Percentiles rank a stretch among this genome's conserved stretches.
Conservation (phyloP, 2,329 filamentous ascomycete genomes). For the Pseudonectria buxi region DNA sequence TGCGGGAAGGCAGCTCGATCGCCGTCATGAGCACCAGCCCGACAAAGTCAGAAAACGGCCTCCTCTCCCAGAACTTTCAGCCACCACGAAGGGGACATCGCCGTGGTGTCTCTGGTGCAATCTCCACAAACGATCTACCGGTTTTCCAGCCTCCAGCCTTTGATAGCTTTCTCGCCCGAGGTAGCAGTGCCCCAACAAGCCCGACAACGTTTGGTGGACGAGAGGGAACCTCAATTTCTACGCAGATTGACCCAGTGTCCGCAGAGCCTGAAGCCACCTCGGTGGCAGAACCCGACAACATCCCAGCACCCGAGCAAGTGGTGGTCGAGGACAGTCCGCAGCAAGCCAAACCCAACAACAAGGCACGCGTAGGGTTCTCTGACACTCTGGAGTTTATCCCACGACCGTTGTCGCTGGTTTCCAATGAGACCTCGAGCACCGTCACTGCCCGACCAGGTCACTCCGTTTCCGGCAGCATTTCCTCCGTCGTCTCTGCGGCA, state of each 20-base stretch:
- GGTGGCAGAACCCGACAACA: constrained; percentile 1
- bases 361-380: constrained; percentile 72
- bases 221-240: constrained; percentile 17
- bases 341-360: constrained; percentile 33
- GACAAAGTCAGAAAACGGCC: constrained; percentile 55
- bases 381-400: constrained; percentile 79
- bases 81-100: constrained; percentile 61
- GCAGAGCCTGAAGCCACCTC: constrained; percentile 3
- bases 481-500: constrained; percentile 63
- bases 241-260: constrained; percentile 3
- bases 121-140: constrained; percentile 77
- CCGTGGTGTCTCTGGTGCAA: constrained; percentile 62
- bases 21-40: constrained; percentile 62
- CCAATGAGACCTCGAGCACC: constrained; percentile 76
- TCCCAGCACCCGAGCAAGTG: constrained; percentile 1
- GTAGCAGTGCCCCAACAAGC: constrained; percentile 59
- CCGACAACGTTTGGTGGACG: constrained; percentile 40
- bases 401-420: constrained; percentile 74
- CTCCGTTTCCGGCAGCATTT: constrained; percentile 72
- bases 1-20: constrained; percentile 50
- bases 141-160: constrained; percentile 54
- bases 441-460: constrained; percentile 63
- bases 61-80: constrained; percentile 48
- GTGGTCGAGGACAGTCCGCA: constrained; percentile 12
- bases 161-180: constrained; percentile 43